Evolutionary conservation across 352 stramenopile genomes (phyloP).

Genomic region (Phytopythium sindhum): DNA sequence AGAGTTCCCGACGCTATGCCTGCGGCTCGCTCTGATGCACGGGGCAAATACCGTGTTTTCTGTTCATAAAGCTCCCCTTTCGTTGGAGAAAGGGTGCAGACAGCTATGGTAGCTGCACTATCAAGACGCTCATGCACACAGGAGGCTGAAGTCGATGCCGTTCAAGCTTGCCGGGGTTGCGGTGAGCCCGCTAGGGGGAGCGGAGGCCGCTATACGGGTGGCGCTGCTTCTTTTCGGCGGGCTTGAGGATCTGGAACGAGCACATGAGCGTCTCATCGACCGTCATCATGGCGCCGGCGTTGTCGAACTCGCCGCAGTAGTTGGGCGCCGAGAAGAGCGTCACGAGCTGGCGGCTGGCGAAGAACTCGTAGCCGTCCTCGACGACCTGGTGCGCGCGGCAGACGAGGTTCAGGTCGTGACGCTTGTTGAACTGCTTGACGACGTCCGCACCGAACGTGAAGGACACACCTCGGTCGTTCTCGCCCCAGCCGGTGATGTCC

Average conservation of each 20-base stretch:
- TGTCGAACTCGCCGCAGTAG: conserved; percentile 99
- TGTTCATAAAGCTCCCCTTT: too few relatives aligned
- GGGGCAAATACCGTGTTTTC: too few relatives aligned
- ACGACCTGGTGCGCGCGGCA: conserved; percentile 94
- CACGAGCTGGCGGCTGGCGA: conserved; percentile 95
- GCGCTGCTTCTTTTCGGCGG: conserved; percentile 51
- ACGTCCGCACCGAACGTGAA: conserved; percentile 99
- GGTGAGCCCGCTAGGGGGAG: conserved; percentile 5
- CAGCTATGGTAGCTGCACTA: too few relatives aligned
- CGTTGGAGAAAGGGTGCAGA: too few relatives aligned
- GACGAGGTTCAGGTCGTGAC: conserved; percentile 97
- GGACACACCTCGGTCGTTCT: conserved; percentile 95
- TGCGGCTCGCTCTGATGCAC: too few relatives aligned
- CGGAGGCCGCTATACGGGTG: conserved; percentile 32
- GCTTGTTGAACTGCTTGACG: conserved; percentile 95
- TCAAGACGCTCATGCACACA: too few relatives aligned
- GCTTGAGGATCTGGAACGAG: conserved; percentile 69
- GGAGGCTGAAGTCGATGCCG: not conserved
- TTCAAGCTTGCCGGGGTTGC: not conserved
- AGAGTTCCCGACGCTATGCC: too few relatives aligned
- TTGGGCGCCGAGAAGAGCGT: conserved; percentile 99
- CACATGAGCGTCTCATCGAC: conserved; percentile 89
- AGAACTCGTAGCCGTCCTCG: conserved; percentile 91
- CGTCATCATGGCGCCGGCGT: conserved; percentile 97
- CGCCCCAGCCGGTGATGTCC: conserved; percentile 98